A percentile compares a stretch with the other conserved stretches of the same genome.
These are phyloP conservation scores for Podila epicladia DNA, from an alignment of 192 early-diverging fungal species.

Conservation along the genomic window DNA sequence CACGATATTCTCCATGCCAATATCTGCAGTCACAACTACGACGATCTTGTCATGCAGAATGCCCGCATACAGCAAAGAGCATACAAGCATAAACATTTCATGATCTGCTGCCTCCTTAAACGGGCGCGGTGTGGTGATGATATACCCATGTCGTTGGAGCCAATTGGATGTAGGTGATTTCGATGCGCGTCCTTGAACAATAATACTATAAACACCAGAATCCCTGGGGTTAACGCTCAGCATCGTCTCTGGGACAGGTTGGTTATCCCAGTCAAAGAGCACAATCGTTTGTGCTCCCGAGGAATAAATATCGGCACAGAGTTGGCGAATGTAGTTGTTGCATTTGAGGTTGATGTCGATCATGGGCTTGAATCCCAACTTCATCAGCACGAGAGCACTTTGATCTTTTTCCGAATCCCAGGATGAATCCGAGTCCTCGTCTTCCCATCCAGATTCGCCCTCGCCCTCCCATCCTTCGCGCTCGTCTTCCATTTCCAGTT, in stretches of 20 bases:
- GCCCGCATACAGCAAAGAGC: not conserved
- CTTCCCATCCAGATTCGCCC: too few species aligned
- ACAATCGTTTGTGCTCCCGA: not conserved
- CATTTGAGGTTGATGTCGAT: not conserved
- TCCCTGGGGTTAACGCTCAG: not conserved
- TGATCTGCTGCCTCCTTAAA: conserved; percentile 2
- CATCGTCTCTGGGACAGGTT: not conserved
- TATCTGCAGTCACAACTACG: not conserved
- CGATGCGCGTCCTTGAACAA: too few species aligned
- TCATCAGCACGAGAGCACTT: not conserved
- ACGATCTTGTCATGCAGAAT: conserved; percentile 1
- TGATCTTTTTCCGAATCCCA: not conserved
- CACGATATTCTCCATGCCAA: not conserved
- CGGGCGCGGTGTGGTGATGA: not conserved
- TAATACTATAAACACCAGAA: too few species aligned
- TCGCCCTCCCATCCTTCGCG: too few species aligned
- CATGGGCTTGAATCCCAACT: not conserved
- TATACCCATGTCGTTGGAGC: not conserved
- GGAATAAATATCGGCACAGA: not conserved
- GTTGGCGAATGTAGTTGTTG: conserved; percentile 1
- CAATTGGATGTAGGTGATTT: too few species aligned
- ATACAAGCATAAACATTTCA: conserved; percentile 4
- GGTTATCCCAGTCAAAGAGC: not conserved
- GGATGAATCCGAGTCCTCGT: too few species aligned
- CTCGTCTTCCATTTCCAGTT: too few species aligned